These are phyloP conservation scores for Aspergillus brunneoviolaceus DNA, from an alignment of 2,329 filamentous ascomycete genomes.

Conservation along the genomic window DNA sequence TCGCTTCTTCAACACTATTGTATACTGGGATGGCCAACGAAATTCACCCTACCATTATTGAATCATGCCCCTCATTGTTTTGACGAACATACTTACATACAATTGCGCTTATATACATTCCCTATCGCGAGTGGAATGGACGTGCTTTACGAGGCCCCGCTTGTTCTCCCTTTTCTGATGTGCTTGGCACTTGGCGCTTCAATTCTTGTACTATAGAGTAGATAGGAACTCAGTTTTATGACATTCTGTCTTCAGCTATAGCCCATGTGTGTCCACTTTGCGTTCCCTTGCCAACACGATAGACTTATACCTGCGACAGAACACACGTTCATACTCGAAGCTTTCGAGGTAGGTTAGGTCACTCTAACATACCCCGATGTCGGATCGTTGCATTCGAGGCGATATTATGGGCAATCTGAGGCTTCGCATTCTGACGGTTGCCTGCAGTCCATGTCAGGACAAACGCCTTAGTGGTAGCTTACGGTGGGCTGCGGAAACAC, in stretches of 20 bases:
- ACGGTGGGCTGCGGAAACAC: too few relatives aligned
- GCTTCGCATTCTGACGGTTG: too few relatives aligned
- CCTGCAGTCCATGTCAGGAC: too few relatives aligned
- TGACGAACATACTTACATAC: background rate
- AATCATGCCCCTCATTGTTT: background rate
- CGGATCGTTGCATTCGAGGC: too few relatives aligned
- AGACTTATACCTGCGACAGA: constrained; percentile 1
- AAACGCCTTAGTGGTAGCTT: too few relatives aligned
- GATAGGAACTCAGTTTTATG: background rate
- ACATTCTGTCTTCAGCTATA: background rate
- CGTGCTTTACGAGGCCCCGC: background rate
- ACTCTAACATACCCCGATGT: too few relatives aligned
- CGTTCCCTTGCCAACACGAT: constrained; percentile 18
- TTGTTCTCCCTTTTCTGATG: background rate
- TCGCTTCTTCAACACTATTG: background rate
- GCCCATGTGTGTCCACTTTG: background rate
- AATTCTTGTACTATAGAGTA: constrained; percentile 9
- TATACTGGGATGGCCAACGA: background rate
- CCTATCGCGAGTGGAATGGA: background rate
- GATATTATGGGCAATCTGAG: too few relatives aligned
- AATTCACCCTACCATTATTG: background rate
- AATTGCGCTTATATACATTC: background rate
- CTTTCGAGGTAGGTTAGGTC: too few relatives aligned
- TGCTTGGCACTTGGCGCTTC: background rate
- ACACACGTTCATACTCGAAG: too few relatives aligned